phyloP scores from a whole-genome alignment of 495 filamentous ascomycete species.

The Emericellopsis terricola region DNA sequence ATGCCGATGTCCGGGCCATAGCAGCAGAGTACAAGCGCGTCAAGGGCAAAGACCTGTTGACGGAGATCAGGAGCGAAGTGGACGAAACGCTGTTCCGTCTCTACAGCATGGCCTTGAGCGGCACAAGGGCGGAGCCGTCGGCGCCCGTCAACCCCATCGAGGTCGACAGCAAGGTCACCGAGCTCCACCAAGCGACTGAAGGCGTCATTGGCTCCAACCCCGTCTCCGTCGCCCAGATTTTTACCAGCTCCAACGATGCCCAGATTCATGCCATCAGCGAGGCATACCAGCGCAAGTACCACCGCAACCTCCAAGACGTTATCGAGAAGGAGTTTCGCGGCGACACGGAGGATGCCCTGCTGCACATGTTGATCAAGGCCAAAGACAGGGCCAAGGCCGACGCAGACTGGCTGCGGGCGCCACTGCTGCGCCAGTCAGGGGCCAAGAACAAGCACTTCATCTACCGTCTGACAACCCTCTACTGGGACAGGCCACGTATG shows the following conservation, averaged over 20 bases:
- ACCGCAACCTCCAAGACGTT: constrained; percentile 38
- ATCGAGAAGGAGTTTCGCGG: constrained; percentile 49
- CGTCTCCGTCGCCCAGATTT: constrained; percentile 38
- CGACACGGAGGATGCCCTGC: constrained; percentile 43
- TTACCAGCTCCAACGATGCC: constrained; percentile 40
- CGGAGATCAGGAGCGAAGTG: constrained; percentile 32
- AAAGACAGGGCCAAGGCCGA: not conserved
- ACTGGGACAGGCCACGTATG: not conserved
- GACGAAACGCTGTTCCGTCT: constrained; percentile 34
- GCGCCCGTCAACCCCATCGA: constrained; percentile 10
- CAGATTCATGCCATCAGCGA: constrained; percentile 50
- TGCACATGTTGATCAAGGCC: not conserved
- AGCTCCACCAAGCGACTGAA: not conserved
- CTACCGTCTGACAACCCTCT: not conserved
- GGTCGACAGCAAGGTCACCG: not conserved
- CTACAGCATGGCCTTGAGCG: constrained; percentile 36
- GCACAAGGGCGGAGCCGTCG: constrained; percentile 42
- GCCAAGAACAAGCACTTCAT: not conserved
- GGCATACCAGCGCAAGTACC: constrained; percentile 38
- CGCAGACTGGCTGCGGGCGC: not conserved
- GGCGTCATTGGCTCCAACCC: not conserved
- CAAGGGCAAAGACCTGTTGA: not conserved
- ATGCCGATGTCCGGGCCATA: not conserved
- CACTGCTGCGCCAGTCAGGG: not conserved
- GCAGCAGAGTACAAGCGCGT: not conserved